Base-by-base conservation (phyloP, 441 rosid genomes). In the Manihot esculenta region DNA sequence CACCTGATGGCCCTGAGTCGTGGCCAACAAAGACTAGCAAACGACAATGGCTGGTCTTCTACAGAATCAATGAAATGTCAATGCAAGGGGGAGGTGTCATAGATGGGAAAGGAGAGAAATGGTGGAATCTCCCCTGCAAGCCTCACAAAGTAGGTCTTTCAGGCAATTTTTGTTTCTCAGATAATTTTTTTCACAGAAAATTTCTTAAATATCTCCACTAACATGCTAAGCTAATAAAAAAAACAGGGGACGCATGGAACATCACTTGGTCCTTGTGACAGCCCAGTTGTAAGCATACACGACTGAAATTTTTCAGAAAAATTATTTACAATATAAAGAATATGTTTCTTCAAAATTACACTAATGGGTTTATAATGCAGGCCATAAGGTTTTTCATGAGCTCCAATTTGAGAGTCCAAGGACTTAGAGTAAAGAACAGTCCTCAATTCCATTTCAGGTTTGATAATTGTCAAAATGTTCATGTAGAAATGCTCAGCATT, bases 101-200 rank as follows among this genome's bases (percentile, higher is more conserved):
- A 5, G 85, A 84, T 62, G 87, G 87, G 7, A 78, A 73, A 78
- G 85, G 87, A 72, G 65, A 79, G 42, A 79, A 84, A 70, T 84
- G 87, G 87, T 84, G 85, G 85, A 60, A 84, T 30, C 84, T 81
- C 7, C 87, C 84, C 23, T 84, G 87, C 71, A 84, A 84, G 63
- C 82, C 87, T 45, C 87, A 81, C 79, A 84, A 79, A 69, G 87
- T 83, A 68, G 48, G 13, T 59, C 64, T 45, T 72, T 45, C 33
- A 21, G 14, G 45, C 35, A 42, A 49, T 12, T 59, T n/a, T 30
- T 44, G 24, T 3, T 27, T 48, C 13, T 33, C 41, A 35, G 41
- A 35, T 35, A 35, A 35, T 35, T 35, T n/a, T n/a, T n/a, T 35
- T 35, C 41, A 35, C 7, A 2, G 41, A 35, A 35, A 35, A 35